Evolutionary conservation across 2,329 filamentous ascomycete genomes (phyloP).

Genomic region (Aspergillus japonicus): DNA sequence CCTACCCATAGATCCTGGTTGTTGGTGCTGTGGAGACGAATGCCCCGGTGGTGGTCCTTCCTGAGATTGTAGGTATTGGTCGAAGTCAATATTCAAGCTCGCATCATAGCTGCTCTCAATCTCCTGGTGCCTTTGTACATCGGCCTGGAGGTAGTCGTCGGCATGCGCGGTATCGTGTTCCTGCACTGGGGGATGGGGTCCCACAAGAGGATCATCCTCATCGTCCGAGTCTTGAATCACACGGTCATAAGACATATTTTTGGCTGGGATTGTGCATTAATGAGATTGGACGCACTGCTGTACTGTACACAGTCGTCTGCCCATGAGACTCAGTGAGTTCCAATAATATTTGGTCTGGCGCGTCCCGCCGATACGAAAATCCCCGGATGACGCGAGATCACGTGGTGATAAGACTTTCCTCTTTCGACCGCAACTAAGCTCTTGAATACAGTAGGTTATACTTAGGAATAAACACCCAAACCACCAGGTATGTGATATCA

Average conservation of each 20-base stretch:
- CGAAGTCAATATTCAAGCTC: conserved; percentile 36
- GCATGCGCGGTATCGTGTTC: conserved; percentile 13
- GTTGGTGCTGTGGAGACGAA: conserved; percentile 34
- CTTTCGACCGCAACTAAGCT: background rate
- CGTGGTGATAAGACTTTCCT: conserved; percentile 32
- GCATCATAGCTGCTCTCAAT: conserved; percentile 15
- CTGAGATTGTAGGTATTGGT: conserved; percentile 39
- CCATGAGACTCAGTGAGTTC: background rate
- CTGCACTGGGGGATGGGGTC: conserved; percentile 22
- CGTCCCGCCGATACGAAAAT: conserved; percentile 5
- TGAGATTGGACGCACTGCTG: too few relatives aligned
- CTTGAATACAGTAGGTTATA: background rate
- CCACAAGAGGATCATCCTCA: conserved; percentile 39
- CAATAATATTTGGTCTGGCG: background rate
- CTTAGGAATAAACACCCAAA: too few relatives aligned
- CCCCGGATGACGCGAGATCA: conserved; percentile 25
- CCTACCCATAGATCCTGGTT: conserved; percentile 36
- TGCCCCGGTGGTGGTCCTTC: conserved; percentile 14
- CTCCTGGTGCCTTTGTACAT: background rate
- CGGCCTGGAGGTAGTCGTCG: background rate
- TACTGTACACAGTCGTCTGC: too few relatives aligned
- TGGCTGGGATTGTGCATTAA: background rate
- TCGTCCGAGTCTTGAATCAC: conserved; percentile 48
- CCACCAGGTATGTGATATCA: background rate
- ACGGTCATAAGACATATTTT: conserved; percentile 36